A percentile compares a stretch with the other conserved stretches of the same genome.
These are phyloP conservation scores for Candolleomyces aberdarensis DNA, from an alignment of 768 basidiomycete genomes.

Conservation along the genomic window DNA sequence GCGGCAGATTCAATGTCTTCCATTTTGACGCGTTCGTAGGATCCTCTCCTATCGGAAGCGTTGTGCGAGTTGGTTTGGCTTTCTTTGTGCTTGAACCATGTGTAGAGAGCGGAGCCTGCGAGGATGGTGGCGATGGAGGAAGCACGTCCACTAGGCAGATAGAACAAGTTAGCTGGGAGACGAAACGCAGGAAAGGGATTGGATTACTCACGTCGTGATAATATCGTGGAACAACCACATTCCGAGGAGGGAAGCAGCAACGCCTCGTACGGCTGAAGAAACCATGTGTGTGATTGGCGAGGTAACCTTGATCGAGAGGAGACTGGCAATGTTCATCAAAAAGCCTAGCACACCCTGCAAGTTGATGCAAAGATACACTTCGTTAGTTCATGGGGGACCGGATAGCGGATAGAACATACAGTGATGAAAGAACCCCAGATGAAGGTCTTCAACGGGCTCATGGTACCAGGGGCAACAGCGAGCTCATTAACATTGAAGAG, in stretches of 20 bases:
- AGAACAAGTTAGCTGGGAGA: not conserved
- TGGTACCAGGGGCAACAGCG: constrained; percentile 32
- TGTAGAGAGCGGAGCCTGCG: constrained; percentile 79
- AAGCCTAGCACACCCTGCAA: constrained; percentile 81
- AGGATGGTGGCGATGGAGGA: constrained; percentile 82
- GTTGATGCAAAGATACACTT: not conserved
- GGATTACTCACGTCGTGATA: constrained; percentile 67
- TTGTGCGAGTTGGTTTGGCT: constrained; percentile 31
- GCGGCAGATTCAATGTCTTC: constrained; percentile 61
- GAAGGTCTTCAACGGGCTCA: constrained; percentile 60
- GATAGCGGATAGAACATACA: constrained; percentile 37
- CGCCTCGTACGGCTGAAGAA: constrained; percentile 92
- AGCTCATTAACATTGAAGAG: constrained; percentile 42
- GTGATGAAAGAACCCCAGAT: constrained; percentile 78
- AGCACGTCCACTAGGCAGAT: constrained; percentile 62
- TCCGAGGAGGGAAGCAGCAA: constrained; percentile 83
- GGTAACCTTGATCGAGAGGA: constrained; percentile 95
- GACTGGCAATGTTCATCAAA: constrained; percentile 89
- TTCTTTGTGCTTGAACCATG: constrained; percentile 83
- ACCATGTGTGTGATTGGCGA: constrained; percentile 98
- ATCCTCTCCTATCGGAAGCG: constrained; percentile 15
- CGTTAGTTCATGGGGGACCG: not conserved
- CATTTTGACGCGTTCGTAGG: constrained; percentile 63
- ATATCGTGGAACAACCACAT: constrained; percentile 79
- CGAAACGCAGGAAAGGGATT: not conserved